Base-by-base conservation (phyloP, 73 alveolate species). In the Paramecium biaurelia region DNA sequence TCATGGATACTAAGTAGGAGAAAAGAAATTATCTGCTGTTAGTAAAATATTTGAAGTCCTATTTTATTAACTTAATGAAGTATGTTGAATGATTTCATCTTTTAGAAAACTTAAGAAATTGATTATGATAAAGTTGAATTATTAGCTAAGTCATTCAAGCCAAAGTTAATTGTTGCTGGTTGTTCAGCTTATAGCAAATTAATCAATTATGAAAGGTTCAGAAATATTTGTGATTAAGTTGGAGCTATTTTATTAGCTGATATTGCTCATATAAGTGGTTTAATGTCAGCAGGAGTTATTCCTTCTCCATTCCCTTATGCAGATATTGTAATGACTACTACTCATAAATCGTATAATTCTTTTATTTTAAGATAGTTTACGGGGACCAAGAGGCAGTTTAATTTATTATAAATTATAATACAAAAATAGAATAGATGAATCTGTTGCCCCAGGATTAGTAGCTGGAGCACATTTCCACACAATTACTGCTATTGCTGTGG, bases 361-460 rank as follows among this genome's bases (percentile, higher is more conserved):
- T 57, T 4, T 47, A 5, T 42, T 30, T 32, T 35, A 21, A 53
- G 15, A 6, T 85, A 85, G 95, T 21, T 72, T 95, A 57, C 92
- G 98, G 82, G 98, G 98, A 68, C 98, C 98, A 14, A 82, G 98
- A 86, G 95, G 96, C 1, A 96, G 95, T 49, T 26, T 95, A 10
- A 93, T 93, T 41, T 95, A 92, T 92, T 92, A 76, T 70, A 94
- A 56, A 57, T 57, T 57, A 85, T 35, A 89, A 42, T 85, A 72
- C 85, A 96, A 94, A 45, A 94, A 94, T 18, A 56, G 49, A 23
- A 82, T 95, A 12, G 95, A 94, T 74, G 92, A 92, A 35, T 96
- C 97, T 7, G 95, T 94, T 38, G 93, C 88, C 93, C 97, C 97
- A 43, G 92, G 79, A 86, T 92, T 94, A 74, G 86, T 85, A 42